Evolutionary conservation across 1,284 basidiomycete species (phyloP).

Genomic region (Ceratobasidium sp.): DNA sequence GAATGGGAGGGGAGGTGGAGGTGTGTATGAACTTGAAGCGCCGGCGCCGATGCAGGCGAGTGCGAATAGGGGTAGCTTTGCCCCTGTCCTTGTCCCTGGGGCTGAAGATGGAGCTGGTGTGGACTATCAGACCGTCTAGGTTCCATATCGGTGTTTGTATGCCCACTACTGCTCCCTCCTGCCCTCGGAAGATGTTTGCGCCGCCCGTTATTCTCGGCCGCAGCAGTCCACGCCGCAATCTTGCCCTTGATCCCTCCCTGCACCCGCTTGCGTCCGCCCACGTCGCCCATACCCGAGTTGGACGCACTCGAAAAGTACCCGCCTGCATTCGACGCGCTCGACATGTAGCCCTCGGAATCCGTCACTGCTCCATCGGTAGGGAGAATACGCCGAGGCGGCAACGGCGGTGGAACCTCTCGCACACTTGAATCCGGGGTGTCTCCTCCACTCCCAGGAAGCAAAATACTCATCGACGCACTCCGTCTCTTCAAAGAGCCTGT

Average conservation of each 20-base stretch:
- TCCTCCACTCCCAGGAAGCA: conserved; percentile 8
- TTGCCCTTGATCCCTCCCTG: conserved; percentile 57
- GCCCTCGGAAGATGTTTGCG: conserved; percentile 52
- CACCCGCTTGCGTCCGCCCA: conserved; percentile 3
- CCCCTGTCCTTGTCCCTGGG: conserved; percentile 47
- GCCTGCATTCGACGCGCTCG: conserved; percentile 19
- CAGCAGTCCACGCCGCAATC: conserved; percentile 63
- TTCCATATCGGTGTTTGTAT: conserved; percentile 36
- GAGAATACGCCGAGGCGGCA: conserved; percentile 3
- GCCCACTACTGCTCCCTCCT: conserved; percentile 50
- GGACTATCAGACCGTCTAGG: conserved; percentile 36
- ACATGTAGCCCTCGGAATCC: conserved; percentile 40
- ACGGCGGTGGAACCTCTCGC: conserved; percentile 7
- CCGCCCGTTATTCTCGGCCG: conserved; percentile 49
- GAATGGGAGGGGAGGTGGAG: conserved; percentile 28
- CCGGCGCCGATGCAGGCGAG: conserved; percentile 38
- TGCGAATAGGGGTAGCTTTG: conserved; percentile 49
- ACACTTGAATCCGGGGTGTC: not conserved
- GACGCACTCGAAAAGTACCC: conserved; percentile 14
- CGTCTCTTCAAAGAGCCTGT: conserved; percentile 32
- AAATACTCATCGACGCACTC: conserved; percentile 43
- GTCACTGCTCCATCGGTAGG: conserved; percentile 30
- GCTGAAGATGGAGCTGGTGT: conserved; percentile 41
- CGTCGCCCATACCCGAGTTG: not conserved
- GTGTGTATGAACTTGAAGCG: conserved; percentile 33